Evolutionary conservation across 306 rosid genomes (phyloP).

Genomic region (Gynostemma pentaphyllum): DNA sequence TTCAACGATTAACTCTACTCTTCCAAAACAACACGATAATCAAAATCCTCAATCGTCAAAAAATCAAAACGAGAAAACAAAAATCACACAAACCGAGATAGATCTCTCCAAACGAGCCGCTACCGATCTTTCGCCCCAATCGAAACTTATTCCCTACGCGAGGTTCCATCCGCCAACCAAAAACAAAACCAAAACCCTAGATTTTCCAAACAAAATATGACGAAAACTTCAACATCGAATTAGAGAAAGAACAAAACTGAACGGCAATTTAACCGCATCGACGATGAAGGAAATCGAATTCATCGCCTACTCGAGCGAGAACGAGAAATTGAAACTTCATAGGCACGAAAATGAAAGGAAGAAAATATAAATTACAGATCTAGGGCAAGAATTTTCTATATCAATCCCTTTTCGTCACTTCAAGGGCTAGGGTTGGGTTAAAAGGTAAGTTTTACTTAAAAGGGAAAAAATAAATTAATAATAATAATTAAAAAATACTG

Average conservation of each 20-base stretch:
- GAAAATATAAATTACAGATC: slow-evolving; percentile 14
- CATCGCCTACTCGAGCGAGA: background rate
- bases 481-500: no score
- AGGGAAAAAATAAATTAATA: background rate
- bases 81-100: slow-evolving; percentile 48
- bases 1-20: slow-evolving; percentile 15
- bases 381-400: slow-evolving; percentile 8
- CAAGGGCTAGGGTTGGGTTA: slow-evolving; percentile 2
- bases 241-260: background rate
- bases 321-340: background rate
- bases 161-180: slow-evolving; percentile 65
- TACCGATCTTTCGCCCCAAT: slow-evolving; percentile 86
- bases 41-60: background rate
- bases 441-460: background rate
- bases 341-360: background rate
- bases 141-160: slow-evolving; percentile 90
- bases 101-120: slow-evolving; percentile 98
- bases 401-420: background rate
- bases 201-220: slow-evolving; percentile 3
- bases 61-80: background rate
- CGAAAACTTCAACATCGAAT: slow-evolving; percentile 7
- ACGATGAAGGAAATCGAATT: slow-evolving; percentile 7
- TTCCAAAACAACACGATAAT: background rate
- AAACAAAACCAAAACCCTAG: slow-evolving; percentile 29
- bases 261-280: slow-evolving; percentile 2